Conservation (phyloP, 2,329 filamentous ascomycete genomes). For the Colletotrichum melonis region DNA sequence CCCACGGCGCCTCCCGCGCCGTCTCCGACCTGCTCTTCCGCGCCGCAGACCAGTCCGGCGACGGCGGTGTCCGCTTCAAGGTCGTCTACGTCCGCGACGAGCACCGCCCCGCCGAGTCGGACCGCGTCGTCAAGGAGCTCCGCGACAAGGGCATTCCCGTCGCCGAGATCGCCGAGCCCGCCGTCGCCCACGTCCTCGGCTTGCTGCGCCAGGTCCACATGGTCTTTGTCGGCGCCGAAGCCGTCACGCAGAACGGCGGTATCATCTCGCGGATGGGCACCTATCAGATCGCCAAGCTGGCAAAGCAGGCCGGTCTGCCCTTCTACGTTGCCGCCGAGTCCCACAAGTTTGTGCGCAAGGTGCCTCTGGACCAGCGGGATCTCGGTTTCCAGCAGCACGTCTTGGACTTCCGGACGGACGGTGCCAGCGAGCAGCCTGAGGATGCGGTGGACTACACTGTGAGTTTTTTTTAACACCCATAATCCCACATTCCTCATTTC, state of each 20-base stretch:
- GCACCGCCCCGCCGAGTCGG: slow-evolving; percentile 69
- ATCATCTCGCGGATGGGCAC: slow-evolving; percentile 89
- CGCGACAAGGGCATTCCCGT: slow-evolving; percentile 83
- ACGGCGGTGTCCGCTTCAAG: slow-evolving; percentile 74
- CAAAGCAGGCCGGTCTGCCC: slow-evolving; percentile 74
- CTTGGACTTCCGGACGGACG: slow-evolving; percentile 75
- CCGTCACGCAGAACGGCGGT: slow-evolving; percentile 93
- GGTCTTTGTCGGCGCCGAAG: slow-evolving; percentile 79
- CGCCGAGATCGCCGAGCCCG: slow-evolving; percentile 66
- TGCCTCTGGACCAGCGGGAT: slow-evolving; percentile 84
- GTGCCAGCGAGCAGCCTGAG: slow-evolving; percentile 54
- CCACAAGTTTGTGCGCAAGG: slow-evolving; percentile 94
- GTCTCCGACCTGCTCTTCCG: slow-evolving; percentile 81
- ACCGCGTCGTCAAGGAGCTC: slow-evolving; percentile 76
- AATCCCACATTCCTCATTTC: not conserved
- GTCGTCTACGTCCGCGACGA: slow-evolving; percentile 83
- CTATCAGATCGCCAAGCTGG: slow-evolving; percentile 87
- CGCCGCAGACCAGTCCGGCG: slow-evolving; percentile 72
- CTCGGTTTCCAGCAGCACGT: slow-evolving; percentile 83
- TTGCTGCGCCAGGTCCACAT: slow-evolving; percentile 68
- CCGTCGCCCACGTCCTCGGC: slow-evolving; percentile 82
- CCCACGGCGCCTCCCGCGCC: slow-evolving; percentile 87
- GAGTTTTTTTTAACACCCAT: slow-evolving; percentile 42
- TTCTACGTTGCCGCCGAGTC: slow-evolving; percentile 95
- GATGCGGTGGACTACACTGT: slow-evolving; percentile 79